Percentiles rank a stretch among this genome's conserved stretches.
These are phyloP conservation scores for Gossypium rotundifolium DNA, from an alignment of 345 rosid species.

Conservation along the genomic window DNA sequence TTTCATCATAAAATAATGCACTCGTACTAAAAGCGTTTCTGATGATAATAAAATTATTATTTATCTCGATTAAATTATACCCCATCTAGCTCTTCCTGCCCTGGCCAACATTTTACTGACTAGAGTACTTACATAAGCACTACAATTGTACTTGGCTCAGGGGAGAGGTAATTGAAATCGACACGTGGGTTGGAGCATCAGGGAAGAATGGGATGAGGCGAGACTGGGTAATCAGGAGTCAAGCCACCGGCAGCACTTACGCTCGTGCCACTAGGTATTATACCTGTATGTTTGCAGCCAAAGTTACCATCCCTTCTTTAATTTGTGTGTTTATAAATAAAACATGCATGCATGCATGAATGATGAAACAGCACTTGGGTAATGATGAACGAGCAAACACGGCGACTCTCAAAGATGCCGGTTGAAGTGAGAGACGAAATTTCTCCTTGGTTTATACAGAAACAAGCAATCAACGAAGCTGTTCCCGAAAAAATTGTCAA, in stretches of 20 bases:
- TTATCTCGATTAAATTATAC: no score
- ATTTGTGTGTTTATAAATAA: not conserved
- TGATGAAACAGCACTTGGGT: conserved; percentile 55
- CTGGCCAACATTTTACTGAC: not conserved
- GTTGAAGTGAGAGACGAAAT: conserved; percentile 56
- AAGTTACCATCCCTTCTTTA: not conserved
- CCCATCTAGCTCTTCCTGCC: no score
- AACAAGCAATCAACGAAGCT: conserved; percentile 55
- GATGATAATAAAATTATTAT: no score
- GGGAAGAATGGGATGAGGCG: conserved; percentile 71
- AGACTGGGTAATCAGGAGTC: conserved; percentile 65
- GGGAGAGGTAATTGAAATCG: conserved; percentile 65
- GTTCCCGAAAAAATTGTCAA: conserved; percentile 45
- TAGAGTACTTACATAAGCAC: not conserved
- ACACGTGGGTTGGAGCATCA: conserved; percentile 71
- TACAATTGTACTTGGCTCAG: conserved; percentile 19
- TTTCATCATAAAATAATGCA: not conserved
- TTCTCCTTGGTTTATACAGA: conserved; percentile 59
- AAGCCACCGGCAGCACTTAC: conserved; percentile 49
- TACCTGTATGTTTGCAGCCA: not conserved
- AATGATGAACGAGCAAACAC: conserved; percentile 64
- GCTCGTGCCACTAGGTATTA: conserved; percentile 56
- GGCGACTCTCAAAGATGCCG: conserved; percentile 66
- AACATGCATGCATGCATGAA: not conserved
- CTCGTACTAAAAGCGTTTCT: not conserved